A percentile compares a stretch with the other conserved stretches of the same genome.
These are phyloP conservation scores for Cryptococcus sp. DNA, from an alignment of 1,284 basidiomycete species.

Conservation along the genomic window DNA sequence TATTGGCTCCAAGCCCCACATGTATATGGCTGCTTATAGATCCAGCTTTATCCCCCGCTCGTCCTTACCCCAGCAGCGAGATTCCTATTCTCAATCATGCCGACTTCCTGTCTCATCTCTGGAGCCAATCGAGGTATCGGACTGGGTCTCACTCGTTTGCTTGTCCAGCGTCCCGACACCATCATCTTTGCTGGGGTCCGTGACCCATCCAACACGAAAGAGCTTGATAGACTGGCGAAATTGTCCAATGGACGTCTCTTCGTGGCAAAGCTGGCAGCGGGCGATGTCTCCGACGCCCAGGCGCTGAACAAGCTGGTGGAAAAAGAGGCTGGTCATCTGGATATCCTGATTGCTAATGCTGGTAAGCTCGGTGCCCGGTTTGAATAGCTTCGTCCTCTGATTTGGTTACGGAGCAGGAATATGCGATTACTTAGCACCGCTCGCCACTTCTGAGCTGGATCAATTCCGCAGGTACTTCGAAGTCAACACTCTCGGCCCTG, in stretches of 20 bases:
- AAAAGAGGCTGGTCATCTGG: slow-evolving; percentile 28
- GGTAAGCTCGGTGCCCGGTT: slow-evolving; percentile 4
- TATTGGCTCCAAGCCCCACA: too few relatives aligned
- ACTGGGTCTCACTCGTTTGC: not conserved
- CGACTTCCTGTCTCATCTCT: not conserved
- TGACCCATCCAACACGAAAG: not conserved
- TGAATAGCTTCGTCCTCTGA: too few relatives aligned
- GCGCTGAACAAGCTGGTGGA: slow-evolving; percentile 20
- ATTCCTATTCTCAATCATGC: too few relatives aligned
- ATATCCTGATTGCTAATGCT: slow-evolving; percentile 27
- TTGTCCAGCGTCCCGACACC: not conserved
- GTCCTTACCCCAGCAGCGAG: too few relatives aligned
- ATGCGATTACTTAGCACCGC: too few relatives aligned
- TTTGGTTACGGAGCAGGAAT: too few relatives aligned
- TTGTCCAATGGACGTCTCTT: slow-evolving; percentile 9
- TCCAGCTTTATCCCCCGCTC: too few relatives aligned
- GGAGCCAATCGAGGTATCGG: slow-evolving; percentile 3
- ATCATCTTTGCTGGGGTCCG: not conserved
- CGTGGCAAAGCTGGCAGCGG: slow-evolving; percentile 12
- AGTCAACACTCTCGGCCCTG: slow-evolving; percentile 26
- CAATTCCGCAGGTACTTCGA: slow-evolving; percentile 8
- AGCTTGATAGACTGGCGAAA: slow-evolving; percentile 19
- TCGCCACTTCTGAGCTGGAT: too few relatives aligned
- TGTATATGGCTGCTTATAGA: too few relatives aligned
- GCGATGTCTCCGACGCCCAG: slow-evolving; percentile 14